Percentiles rank a stretch among this genome's conserved stretches.
These are phyloP conservation scores for Myxozyma monticola DNA, from an alignment of 805 yeast species.

Conservation along the genomic window DNA sequence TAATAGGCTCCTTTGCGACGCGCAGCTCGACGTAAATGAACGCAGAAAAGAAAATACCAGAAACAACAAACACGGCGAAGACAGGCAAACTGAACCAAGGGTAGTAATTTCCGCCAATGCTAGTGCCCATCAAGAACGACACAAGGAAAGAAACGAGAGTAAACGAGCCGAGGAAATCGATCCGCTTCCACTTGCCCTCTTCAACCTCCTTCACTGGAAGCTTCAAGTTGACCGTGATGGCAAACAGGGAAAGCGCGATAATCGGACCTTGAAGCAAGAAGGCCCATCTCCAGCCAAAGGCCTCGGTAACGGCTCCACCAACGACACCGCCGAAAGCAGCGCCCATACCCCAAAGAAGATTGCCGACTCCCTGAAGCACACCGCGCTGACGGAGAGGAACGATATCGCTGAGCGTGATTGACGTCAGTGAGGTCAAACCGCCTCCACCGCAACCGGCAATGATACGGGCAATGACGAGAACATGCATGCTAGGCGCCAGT, in stretches of 20 bases:
- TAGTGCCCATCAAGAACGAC: constrained; percentile 59
- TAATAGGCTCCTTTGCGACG: constrained; percentile 62
- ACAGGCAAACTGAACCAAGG: constrained; percentile 50
- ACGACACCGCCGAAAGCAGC: constrained; percentile 65
- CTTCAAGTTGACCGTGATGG: constrained; percentile 35
- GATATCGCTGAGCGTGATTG: constrained; percentile 74
- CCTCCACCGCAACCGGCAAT: constrained; percentile 92
- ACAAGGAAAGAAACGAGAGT: constrained; percentile 59
- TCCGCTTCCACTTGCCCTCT: constrained; percentile 49
- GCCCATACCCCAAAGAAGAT: constrained; percentile 75
- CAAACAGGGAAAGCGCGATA: constrained; percentile 40
- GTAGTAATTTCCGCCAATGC: constrained; percentile 61
- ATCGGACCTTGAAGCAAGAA: constrained; percentile 46
- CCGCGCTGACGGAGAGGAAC: constrained; percentile 73
- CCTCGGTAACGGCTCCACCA: constrained; percentile 54
- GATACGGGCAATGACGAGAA: constrained; percentile 48
- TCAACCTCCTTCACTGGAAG: constrained; percentile 21
- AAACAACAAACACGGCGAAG: constrained; percentile 37
- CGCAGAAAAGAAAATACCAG: constrained; percentile 38
- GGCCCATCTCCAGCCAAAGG: constrained; percentile 63
- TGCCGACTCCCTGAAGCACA: constrained; percentile 77
- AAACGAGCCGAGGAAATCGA: constrained; percentile 65
- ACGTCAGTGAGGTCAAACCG: constrained; percentile 72
- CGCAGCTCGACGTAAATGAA: constrained; percentile 56
- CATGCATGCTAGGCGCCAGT: constrained; percentile 21